These are phyloP conservation scores for Talaromyces rugulosus DNA, from an alignment of 2,329 filamentous ascomycete genomes.

Conservation along the genomic window DNA sequence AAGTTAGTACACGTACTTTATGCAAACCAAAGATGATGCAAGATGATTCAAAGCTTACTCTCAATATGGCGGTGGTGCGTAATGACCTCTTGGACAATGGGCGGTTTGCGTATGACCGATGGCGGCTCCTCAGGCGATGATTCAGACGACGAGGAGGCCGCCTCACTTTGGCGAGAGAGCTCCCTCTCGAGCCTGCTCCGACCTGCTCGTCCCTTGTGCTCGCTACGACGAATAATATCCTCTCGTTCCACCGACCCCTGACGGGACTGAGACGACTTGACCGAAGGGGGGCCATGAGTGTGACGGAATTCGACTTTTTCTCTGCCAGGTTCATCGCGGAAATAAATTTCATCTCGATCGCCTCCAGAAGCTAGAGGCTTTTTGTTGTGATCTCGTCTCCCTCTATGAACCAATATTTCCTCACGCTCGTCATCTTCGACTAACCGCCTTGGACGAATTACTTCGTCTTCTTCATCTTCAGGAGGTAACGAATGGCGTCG, in stretches of 20 bases:
- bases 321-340: conserved; percentile 2
- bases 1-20: conserved; percentile 3
- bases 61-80: conserved; percentile 85
- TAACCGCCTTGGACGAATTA: background rate
- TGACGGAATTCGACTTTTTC: conserved; percentile 6
- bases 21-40: background rate
- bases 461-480: conserved; percentile 5
- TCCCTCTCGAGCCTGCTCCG: conserved; percentile 30
- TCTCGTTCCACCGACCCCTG: background rate
- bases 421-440: conserved; percentile 2
- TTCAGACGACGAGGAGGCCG: conserved; percentile 46
- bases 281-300: conserved; percentile 5
- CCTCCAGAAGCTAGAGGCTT: background rate
- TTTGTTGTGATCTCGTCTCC: conserved; percentile 3
- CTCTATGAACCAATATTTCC: conserved; percentile 5
- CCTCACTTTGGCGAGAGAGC: conserved; percentile 35
- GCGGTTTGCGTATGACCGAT: conserved; percentile 66
- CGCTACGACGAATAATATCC: conserved; percentile 28
- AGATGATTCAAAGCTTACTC: conserved; percentile 56
- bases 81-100: conserved; percentile 82
- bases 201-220: conserved; percentile 18
- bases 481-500: conserved; percentile 1
- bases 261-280: conserved; percentile 2
- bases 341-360: conserved; percentile 7
- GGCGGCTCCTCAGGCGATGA: conserved; percentile 55